Evolutionary conservation across 352 stramenopile genomes (phyloP), one percentile per base, ranked within the genome.

Genomic region (Phytophthora pini): DNA sequence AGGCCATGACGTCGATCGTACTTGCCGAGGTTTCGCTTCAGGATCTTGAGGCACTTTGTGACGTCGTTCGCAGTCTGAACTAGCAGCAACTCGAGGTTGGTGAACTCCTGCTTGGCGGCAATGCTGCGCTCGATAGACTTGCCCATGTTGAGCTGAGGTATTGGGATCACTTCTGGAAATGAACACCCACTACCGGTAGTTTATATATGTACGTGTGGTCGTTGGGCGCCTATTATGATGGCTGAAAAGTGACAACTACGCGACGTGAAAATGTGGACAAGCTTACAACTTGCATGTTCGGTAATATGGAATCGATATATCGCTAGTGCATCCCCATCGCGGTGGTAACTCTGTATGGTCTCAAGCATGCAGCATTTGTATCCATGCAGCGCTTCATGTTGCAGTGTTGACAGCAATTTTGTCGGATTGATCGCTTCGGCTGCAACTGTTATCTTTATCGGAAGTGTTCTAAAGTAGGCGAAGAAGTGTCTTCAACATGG

Each of bases 1-100:
- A 64, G n/a, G 41, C 55, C 49, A 49, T 68, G 69, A 22, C 58
- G 65, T 38, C 29, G 45, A 32, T 77, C 69, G 27, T 77, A 74
- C n/a, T 60, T 63, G 54, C 27, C 20, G 27, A 77, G 69, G 34
- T 65, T 70, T 4, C 27, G 36, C 45, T 73, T 68, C 6, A 77
- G 24, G 2, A 46, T 32, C 34, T 71, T 70, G 17, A 77, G 58
- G 43, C 64, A 74, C 26, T 59, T 62, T 17, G 5, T 47, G 0
- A 58, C 49, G 17, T 63, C 59, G 15, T 60, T 59, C 6, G 69
- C 58, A 1, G 59, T 74, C 40, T 77, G 49, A 8, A 44, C 17
- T 15, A 77, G 41, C 27, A 65, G 40, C 1, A 68, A 5, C 41
- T 61, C 34, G 4, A 77, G 20, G 15, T 71, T 77, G 6, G 41